Evolutionary conservation across 2,329 filamentous ascomycete genomes (phyloP).

Genomic region (Aschersonia sp.): DNA sequence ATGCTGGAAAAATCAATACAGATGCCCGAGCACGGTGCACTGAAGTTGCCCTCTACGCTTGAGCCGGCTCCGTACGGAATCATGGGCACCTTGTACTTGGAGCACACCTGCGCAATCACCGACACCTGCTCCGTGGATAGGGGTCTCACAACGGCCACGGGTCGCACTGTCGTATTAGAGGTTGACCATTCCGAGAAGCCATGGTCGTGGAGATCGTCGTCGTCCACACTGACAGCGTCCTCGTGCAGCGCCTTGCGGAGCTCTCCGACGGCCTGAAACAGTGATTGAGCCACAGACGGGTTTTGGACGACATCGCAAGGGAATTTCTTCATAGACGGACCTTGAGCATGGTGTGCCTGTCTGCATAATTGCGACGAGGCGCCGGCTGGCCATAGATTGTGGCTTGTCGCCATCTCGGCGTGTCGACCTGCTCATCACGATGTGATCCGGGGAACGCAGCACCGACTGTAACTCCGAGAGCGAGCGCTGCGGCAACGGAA

Average conservation of each 20-base stretch:
- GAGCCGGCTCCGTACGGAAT: constrained; percentile 64
- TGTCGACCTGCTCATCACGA: background rate
- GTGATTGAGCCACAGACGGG: background rate
- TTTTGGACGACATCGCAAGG: background rate
- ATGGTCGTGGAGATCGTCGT: constrained; percentile 47
- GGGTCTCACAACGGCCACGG: constrained; percentile 52
- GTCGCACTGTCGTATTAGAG: constrained; percentile 47
- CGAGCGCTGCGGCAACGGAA: background rate
- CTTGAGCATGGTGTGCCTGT: constrained; percentile 9
- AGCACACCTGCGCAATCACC: constrained; percentile 46
- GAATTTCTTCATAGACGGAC: constrained; percentile 1
- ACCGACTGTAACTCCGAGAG: background rate
- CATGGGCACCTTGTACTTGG: constrained; percentile 51
- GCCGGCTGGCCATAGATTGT: background rate
- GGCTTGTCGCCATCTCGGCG: constrained; percentile 6
- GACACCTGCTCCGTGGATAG: constrained; percentile 50
- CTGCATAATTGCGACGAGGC: constrained; percentile 8
- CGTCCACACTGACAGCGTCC: constrained; percentile 47
- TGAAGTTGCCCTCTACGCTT: constrained; percentile 58
- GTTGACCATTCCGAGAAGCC: constrained; percentile 60
- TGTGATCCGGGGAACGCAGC: background rate
- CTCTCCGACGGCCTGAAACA: constrained; percentile 7
- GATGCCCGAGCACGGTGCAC: constrained; percentile 51
- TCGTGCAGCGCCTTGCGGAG: constrained; percentile 24
- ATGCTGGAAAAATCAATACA: constrained; percentile 57